Conservation (phyloP, 768 basidiomycete genomes). For the Lentinula raphanica region DNA sequence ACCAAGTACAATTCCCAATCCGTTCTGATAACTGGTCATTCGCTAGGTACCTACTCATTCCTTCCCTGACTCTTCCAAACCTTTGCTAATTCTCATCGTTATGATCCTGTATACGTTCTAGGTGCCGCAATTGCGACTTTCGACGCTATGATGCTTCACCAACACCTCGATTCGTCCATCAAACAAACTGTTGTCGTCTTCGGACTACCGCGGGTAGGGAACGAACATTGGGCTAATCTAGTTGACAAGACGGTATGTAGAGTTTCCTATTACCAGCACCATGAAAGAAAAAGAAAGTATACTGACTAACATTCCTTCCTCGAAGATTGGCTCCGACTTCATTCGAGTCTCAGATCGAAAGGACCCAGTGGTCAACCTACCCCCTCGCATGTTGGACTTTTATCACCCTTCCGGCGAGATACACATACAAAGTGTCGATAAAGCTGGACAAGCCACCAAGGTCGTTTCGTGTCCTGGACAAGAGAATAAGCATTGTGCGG, state of each 20-base stretch:
- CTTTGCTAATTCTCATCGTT: too few species aligned
- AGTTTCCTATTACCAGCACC: constrained; percentile 2
- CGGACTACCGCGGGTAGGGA: constrained; percentile 2
- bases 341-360: background rate
- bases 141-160: background rate
- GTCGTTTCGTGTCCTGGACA: background rate
- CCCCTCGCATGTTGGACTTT: background rate
- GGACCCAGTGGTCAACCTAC: background rate
- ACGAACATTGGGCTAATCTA: constrained; percentile 8
- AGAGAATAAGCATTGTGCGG: background rate
- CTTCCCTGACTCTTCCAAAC: background rate
- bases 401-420: background rate
- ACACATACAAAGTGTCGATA: background rate
- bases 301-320: too few species aligned
- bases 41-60: background rate
- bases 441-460: background rate
- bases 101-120: too few species aligned
- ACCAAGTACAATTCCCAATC: background rate
- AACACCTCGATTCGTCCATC: background rate
- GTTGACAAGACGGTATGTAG: constrained; percentile 10
- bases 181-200: background rate
- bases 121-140: background rate
- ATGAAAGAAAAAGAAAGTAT: background rate
- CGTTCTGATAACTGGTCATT: background rate
- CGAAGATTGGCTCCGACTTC: background rate